Conservation (phyloP, 169 alveolate genomes). For the Plasmodium sp. region DNA sequence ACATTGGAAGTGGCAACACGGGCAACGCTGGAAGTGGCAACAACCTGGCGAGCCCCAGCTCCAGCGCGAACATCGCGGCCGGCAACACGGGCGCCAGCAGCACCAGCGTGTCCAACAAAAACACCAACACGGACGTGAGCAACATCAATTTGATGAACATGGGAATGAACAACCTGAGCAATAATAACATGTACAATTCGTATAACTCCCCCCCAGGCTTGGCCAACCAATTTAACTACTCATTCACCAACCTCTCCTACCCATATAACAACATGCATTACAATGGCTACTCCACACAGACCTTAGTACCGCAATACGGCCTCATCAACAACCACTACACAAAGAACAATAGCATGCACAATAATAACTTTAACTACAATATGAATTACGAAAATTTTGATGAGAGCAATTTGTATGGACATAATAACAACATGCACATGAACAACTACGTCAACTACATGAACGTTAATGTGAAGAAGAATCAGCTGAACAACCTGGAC, state of each 20-base stretch:
- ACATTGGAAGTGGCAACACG: not conserved
- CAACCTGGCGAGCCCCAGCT: not conserved
- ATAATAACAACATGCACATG: conserved; percentile 50
- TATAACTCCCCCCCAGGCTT: conserved; percentile 71
- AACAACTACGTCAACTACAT: conserved; percentile 58
- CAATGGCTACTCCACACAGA: conserved; percentile 58
- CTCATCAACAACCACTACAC: conserved; percentile 45
- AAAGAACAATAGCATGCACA: conserved; percentile 45
- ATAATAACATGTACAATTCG: conserved; percentile 52
- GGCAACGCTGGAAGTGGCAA: not conserved
- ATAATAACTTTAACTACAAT: conserved; percentile 50
- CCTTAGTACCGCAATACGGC: conserved; percentile 58
- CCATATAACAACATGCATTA: conserved; percentile 64
- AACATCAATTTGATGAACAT: conserved; percentile 29
- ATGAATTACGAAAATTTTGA: conserved; percentile 64
- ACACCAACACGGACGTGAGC: conserved; percentile 44
- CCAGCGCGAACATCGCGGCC: not conserved
- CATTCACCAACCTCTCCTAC: conserved; percentile 43
- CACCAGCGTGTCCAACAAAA: conserved; percentile 20
- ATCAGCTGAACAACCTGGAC: conserved; percentile 31
- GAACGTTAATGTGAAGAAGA: conserved; percentile 48
- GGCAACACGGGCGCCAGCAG: conserved; percentile 3
- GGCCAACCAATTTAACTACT: conserved; percentile 53
- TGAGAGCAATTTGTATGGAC: conserved; percentile 58
- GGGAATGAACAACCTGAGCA: conserved; percentile 41